These are phyloP conservation scores for Leccinum subrobustum DNA, from an alignment of 1,284 basidiomycete species.

Conservation along the genomic window DNA sequence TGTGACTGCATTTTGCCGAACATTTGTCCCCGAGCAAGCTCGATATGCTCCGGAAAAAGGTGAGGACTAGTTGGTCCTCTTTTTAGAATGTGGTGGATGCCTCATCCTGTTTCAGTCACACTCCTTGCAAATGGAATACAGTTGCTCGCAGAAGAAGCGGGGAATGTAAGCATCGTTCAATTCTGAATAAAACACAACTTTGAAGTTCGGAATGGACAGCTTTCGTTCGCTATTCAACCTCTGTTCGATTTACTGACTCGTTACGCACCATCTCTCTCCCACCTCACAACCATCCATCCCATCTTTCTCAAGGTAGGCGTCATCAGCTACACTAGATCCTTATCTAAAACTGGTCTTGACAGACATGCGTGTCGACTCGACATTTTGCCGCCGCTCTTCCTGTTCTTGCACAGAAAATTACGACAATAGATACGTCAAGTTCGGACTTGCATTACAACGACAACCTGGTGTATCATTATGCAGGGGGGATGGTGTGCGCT, in stretches of 20 bases:
- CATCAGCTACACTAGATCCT: not conserved
- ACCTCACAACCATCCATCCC: conserved; percentile 69
- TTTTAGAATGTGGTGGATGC: not conserved
- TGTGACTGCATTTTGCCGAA: conserved; percentile 54
- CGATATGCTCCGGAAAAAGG: conserved; percentile 66
- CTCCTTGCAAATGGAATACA: conserved; percentile 50
- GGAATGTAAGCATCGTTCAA: conserved; percentile 41
- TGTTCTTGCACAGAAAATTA: conserved; percentile 56
- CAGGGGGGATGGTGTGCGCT: conserved; percentile 62
- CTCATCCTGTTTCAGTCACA: conserved; percentile 38
- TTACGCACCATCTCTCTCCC: conserved; percentile 53
- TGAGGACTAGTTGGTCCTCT: conserved; percentile 27
- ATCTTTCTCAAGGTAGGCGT: conserved; percentile 49
- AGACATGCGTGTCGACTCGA: conserved; percentile 46
- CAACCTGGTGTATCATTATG: conserved; percentile 76
- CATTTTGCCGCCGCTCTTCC: conserved; percentile 56
- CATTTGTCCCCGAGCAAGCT: conserved; percentile 59
- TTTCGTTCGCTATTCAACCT: conserved; percentile 52
- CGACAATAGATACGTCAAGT: conserved; percentile 50
- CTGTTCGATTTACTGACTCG: conserved; percentile 57
- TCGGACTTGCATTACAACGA: conserved; percentile 70
- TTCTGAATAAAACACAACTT: not conserved
- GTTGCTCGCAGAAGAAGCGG: conserved; percentile 34
- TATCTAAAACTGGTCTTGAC: not conserved
- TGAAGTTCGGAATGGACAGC: conserved; percentile 32